Conservation (phyloP, 2,329 filamentous ascomycete genomes). For the Fusarium miscanthi region DNA sequence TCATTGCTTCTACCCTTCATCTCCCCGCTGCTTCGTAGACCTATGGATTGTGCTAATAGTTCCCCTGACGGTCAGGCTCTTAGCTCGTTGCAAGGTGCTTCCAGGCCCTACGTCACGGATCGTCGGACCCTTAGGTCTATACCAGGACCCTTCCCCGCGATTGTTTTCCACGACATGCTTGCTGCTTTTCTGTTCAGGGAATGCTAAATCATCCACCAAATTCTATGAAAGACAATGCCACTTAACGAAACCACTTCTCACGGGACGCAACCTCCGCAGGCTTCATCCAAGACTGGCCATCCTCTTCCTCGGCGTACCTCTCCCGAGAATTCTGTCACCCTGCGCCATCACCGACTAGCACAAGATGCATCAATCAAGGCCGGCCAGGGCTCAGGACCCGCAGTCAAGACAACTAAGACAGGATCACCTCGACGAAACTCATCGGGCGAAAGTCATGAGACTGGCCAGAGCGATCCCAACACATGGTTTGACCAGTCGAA, state of each 20-base stretch:
- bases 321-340: slow-evolving; percentile 60
- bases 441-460: slow-evolving; percentile 62
- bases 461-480: slow-evolving; percentile 61
- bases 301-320: slow-evolving; percentile 58
- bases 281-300: slow-evolving; percentile 49
- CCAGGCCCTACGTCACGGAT: slow-evolving; percentile 39
- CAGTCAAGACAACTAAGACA: slow-evolving; percentile 26
- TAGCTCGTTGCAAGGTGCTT: slow-evolving; percentile 20
- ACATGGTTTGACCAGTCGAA: slow-evolving; percentile 68
- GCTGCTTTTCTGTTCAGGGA: slow-evolving; percentile 1
- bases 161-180: slow-evolving; percentile 8
- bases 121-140: slow-evolving; percentile 23
- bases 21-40: not conserved
- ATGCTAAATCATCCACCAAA: slow-evolving; percentile 24
- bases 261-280: slow-evolving; percentile 41
- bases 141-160: slow-evolving; percentile 15
- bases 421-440: slow-evolving; percentile 53
- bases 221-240: slow-evolving; percentile 45
- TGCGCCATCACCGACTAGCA: slow-evolving; percentile 59
- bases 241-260: slow-evolving; percentile 39
- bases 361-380: slow-evolving; percentile 54
- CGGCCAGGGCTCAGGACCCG: slow-evolving; percentile 40
- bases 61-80: slow-evolving; percentile 11
- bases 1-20: slow-evolving; percentile 14
- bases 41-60: slow-evolving; percentile 21